Conservation (phyloP, 495 filamentous ascomycete genomes). For the Penicillium macrosclerotiorum region DNA sequence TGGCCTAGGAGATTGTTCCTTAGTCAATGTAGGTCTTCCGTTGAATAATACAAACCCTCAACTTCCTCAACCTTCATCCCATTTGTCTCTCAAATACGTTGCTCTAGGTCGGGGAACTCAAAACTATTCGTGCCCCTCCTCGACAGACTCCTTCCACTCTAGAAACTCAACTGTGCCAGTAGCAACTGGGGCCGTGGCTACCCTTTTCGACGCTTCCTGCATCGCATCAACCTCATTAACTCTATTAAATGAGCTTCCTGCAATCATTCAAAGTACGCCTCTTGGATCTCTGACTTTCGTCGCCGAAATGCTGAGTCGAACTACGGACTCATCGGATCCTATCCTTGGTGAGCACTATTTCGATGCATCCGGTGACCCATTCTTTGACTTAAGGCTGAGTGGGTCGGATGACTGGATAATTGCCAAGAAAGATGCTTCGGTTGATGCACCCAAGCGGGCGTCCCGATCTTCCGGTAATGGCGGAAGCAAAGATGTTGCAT, state of each 20-base stretch:
- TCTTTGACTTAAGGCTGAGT: conserved; percentile 55
- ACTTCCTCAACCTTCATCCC: conserved; percentile 46
- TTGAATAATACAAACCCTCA: conserved; percentile 16
- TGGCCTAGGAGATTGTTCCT: conserved; percentile 29
- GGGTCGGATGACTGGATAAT: conserved; percentile 35
- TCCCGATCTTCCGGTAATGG: conserved; percentile 37
- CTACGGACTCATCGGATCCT: conserved; percentile 29
- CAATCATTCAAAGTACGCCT: conserved; percentile 33
- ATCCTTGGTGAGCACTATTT: conserved; percentile 68
- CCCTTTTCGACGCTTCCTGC: conserved; percentile 63
- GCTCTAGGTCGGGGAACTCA: conserved; percentile 71
- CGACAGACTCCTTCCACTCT: conserved; percentile 10
- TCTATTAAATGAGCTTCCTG: conserved; percentile 33
- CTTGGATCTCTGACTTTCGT: conserved; percentile 37
- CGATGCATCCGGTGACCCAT: conserved; percentile 45
- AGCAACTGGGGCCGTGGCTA: conserved; percentile 62
- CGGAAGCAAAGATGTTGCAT: conserved; percentile 55
- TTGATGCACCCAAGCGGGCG: conserved; percentile 50
- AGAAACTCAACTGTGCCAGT: conserved; percentile 25
- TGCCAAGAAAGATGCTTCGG: conserved; percentile 43
- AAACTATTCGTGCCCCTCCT: conserved; percentile 66
- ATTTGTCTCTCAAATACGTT: conserved; percentile 57
- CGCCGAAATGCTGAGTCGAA: conserved; percentile 20
- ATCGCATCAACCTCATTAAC: conserved; percentile 25
- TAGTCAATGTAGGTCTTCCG: conserved; percentile 19